phyloP scores from a whole-genome alignment of 2,329 filamentous ascomycete species.

The Torrubiellomyces zombiae region DNA sequence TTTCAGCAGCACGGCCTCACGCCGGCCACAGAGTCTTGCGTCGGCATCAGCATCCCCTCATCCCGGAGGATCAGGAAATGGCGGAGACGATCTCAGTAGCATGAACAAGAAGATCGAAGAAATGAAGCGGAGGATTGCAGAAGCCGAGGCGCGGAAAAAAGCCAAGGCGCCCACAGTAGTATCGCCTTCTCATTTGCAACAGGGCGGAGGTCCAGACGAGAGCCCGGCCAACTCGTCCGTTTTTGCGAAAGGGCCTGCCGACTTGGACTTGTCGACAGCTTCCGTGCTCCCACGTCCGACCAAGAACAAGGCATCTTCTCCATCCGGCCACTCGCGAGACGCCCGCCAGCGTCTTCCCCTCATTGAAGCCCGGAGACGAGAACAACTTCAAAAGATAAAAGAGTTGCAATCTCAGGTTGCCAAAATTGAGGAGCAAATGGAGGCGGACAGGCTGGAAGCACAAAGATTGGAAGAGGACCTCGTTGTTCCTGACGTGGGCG shows the following conservation, averaged over 20 bases:
- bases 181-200: no score
- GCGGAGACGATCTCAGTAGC: conserved; percentile 24
- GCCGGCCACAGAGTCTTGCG: conserved; percentile 23
- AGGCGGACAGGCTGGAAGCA: conserved; percentile 18
- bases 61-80: conserved; percentile 15
- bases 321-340: conserved; percentile 16
- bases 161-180: no score
- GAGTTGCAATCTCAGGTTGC: conserved; percentile 28
- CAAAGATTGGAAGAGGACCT: conserved; percentile 15
- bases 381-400: conserved; percentile 28
- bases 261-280: no score
- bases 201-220: no score
- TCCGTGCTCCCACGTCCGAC: no score
- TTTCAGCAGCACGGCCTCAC: conserved; percentile 21
- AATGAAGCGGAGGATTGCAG: conserved; percentile 41
- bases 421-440: conserved; percentile 31
- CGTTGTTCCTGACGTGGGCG: conserved; percentile 6
- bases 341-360: conserved; percentile 20
- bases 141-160: conserved; percentile 39
- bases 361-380: conserved; percentile 17
- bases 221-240: no score
- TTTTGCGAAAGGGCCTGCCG: no score
- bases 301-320: no score
- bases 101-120: conserved; percentile 44
- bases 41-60: conserved; percentile 21